Percentiles rank a stretch among this genome's conserved stretches.
Conservation (phyloP, 2,329 filamentous ascomycete species). For the Aspergillus pseudonomiae region DNA sequence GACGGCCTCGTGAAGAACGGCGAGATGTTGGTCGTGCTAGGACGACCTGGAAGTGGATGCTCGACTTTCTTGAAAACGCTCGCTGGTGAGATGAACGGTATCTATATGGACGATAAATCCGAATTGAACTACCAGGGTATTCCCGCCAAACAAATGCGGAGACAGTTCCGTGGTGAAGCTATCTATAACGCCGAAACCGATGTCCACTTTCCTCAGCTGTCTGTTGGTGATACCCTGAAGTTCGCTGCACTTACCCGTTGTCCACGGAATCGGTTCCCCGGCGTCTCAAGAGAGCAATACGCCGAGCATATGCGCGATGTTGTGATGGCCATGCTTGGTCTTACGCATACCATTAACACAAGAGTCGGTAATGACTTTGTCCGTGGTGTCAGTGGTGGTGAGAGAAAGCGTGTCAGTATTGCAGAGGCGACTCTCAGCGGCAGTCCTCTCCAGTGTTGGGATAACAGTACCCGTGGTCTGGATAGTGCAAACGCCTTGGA, state of each 20-base stretch:
- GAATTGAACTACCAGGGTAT: conserved; percentile 77
- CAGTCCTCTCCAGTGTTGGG: conserved; percentile 52
- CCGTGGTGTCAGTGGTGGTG: conserved; percentile 63
- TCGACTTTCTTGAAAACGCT: conserved; percentile 87
- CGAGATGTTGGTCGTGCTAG: conserved; percentile 62
- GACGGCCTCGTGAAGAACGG: conserved; percentile 63
- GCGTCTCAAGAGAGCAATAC: conserved; percentile 46
- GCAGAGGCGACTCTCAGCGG: conserved; percentile 56
- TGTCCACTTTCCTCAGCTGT: conserved; percentile 77
- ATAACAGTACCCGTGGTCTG: conserved; percentile 53
- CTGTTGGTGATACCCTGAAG: conserved; percentile 75
- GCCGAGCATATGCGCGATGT: conserved; percentile 48
- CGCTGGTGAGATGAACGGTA: conserved; percentile 80
- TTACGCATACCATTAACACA: conserved; percentile 55
- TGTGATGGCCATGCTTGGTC: conserved; percentile 48
- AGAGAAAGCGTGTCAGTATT: conserved; percentile 64
- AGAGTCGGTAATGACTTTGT: conserved; percentile 59
- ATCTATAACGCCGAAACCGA: conserved; percentile 87
- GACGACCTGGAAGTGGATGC: conserved; percentile 60
- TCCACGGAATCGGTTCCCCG: conserved; percentile 44
- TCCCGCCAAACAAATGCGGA: conserved; percentile 59
- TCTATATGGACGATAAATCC: conserved; percentile 70
- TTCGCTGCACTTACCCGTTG: conserved; percentile 75
- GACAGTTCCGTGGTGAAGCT: conserved; percentile 73
- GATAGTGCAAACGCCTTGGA: conserved; percentile 60